These are phyloP conservation scores for Jaapia argillacea DNA, from an alignment of 768 basidiomycete species.

Conservation along the genomic window DNA sequence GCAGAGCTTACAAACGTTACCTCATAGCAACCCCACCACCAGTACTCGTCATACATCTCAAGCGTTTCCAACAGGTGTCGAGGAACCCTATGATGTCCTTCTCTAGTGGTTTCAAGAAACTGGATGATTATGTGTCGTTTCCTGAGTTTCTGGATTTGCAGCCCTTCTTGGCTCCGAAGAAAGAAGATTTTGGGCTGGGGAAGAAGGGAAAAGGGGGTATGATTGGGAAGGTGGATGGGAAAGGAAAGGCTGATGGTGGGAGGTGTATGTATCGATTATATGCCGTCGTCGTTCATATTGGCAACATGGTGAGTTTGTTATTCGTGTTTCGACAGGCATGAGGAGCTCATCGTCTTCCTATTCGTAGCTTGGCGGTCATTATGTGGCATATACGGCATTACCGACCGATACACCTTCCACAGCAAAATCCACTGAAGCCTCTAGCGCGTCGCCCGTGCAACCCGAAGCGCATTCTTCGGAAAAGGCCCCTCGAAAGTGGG, in stretches of 20 bases:
- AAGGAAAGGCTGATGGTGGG: constrained; percentile 16
- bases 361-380: constrained; percentile 75
- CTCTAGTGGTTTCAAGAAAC: constrained; percentile 71
- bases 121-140: constrained; percentile 88
- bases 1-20: constrained; percentile 90
- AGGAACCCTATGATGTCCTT: constrained; percentile 55
- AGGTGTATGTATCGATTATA: constrained; percentile 61
- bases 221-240: constrained; percentile 10
- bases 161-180: constrained; percentile 79
- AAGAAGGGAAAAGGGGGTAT: constrained; percentile 17
- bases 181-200: constrained; percentile 56
- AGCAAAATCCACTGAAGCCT: not conserved
- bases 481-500: constrained; percentile 55
- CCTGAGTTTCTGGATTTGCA: constrained; percentile 78
- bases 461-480: not conserved
- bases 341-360: no score
- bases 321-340: no score
- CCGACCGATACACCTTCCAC: constrained; percentile 22
- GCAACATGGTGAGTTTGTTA: constrained; percentile 59
- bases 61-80: constrained; percentile 83
- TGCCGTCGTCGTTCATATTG: constrained; percentile 80
- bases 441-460: not conserved
- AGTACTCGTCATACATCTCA: constrained; percentile 85
- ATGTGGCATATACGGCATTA: constrained; percentile 76
- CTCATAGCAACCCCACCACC: constrained; percentile 81